Evolutionary conservation across 148 eudicot genomes (phyloP).

Genomic region (Rhododendron griersonianum): DNA sequence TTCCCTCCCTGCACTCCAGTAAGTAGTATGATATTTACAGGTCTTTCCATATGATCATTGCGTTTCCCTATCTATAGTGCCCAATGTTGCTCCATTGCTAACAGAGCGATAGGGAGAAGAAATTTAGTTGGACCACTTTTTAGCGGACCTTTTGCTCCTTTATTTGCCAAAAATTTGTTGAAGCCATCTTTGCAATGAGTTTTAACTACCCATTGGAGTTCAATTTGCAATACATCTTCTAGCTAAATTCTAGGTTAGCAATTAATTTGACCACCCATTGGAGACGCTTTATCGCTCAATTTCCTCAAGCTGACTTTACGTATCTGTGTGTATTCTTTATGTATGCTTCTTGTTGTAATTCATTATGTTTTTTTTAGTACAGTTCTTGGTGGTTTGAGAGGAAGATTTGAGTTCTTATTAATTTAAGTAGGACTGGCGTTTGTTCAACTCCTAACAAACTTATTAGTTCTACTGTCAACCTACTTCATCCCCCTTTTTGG

Average conservation of each 20-base stretch:
- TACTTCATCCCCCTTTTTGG: not conserved
- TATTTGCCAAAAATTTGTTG: not conserved
- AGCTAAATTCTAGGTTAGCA: not conserved
- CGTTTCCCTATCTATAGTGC: not conserved
- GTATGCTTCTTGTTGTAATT: not conserved
- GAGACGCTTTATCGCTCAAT: not conserved
- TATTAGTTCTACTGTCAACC: not conserved
- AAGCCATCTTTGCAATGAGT: not conserved
- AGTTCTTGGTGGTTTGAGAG: not conserved
- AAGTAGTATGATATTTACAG: not conserved
- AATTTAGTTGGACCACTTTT: not conserved
- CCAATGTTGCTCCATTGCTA: not conserved
- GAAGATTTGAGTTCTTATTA: not conserved
- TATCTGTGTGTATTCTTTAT: not conserved
- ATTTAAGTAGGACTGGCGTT: not conserved
- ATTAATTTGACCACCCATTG: not conserved
- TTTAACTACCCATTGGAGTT: not conserved
- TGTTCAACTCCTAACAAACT: not conserved
- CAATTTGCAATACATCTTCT: not conserved
- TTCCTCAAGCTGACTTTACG: not conserved
- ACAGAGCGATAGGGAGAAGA: not conserved
- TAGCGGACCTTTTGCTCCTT: not conserved
- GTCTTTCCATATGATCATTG: not conserved
- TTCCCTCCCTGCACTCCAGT: not conserved
- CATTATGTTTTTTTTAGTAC: not conserved